A percentile compares a stretch with the other conserved stretches of the same genome.
Conservation (phyloP, 2,329 filamentous ascomycete genomes). For the Trichophyton verrucosum region DNA sequence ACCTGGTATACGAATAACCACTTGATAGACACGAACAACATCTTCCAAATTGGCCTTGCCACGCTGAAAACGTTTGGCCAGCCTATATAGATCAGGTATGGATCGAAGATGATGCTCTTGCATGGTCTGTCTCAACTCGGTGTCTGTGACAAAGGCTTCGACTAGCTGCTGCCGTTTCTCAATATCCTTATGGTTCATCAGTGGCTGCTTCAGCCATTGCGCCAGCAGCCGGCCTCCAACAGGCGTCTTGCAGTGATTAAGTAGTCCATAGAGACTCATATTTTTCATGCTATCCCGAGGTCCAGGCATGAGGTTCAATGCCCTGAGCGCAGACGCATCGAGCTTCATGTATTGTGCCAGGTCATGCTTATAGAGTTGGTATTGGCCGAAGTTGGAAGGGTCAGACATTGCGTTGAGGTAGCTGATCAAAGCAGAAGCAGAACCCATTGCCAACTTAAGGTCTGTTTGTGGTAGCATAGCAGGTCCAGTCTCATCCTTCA, state of each 20-base stretch:
- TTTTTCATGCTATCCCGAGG: conserved; percentile 89
- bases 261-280: conserved; percentile 87
- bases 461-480: conserved; percentile 77
- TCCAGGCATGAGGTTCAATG: conserved; percentile 93
- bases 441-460: conserved; percentile 89
- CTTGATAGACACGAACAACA: conserved; percentile 89
- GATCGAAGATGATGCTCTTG: conserved; percentile 90
- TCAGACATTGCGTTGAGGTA: conserved; percentile 87
- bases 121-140: conserved; percentile 85
- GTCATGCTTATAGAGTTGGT: conserved; percentile 93
- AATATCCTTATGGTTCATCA: conserved; percentile 85
- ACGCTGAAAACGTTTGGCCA: conserved; percentile 90
- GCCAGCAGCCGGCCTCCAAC: conserved; percentile 79
- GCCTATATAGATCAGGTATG: conserved; percentile 84
- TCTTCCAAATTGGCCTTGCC: conserved; percentile 87
- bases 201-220: conserved; percentile 94
- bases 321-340: conserved; percentile 84
- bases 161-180: conserved; percentile 86
- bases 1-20: conserved; percentile 78
- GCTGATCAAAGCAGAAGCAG: conserved; percentile 84
- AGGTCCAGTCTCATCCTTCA: conserved; percentile 73
- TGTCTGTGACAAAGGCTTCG: conserved; percentile 86
- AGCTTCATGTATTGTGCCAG: conserved; percentile 96
- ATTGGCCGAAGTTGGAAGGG: conserved; percentile 89
- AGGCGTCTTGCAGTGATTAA: conserved; percentile 97